A percentile compares a stretch with the other conserved stretches of the same genome.
Evolutionary conservation across 257 asterid genomes (phyloP).

Genomic region (Gynochthodes officinalis): DNA sequence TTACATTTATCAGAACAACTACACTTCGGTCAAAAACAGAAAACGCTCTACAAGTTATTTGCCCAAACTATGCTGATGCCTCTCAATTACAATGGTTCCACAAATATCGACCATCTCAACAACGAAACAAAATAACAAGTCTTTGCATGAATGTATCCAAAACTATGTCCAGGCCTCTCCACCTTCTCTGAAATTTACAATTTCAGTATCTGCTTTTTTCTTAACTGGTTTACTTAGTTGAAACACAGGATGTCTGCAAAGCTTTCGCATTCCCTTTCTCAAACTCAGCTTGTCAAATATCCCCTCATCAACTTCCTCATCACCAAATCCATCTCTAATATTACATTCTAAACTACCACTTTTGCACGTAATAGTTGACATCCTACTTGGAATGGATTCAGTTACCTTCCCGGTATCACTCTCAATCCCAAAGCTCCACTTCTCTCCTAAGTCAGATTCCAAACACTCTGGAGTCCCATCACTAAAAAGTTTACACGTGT

Average conservation of each 20-base stretch:
- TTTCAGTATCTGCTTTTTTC: conserved; percentile 30
- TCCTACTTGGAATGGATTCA: conserved; percentile 14
- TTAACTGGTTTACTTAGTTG: conserved; percentile 50
- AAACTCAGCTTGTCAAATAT: conserved; percentile 39
- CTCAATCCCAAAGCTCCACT: conserved; percentile 29
- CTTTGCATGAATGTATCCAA: too few species aligned
- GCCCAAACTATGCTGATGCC: too few species aligned
- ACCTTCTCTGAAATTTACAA: conserved; percentile 33
- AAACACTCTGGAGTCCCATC: conserved; percentile 27
- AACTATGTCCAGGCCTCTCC: conserved; percentile 25
- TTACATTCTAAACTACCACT: conserved; percentile 40
- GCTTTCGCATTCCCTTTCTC: conserved; percentile 52
- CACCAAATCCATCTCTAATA: conserved; percentile 43
- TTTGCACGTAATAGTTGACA: conserved; percentile 27
- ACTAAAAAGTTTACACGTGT: conserved; percentile 20
- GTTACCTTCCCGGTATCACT: conserved; percentile 33
- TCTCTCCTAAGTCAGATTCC: conserved; percentile 22
- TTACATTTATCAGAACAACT: too few species aligned
- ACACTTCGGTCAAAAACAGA: too few species aligned
- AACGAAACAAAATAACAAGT: too few species aligned
- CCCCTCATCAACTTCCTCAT: conserved; percentile 62
- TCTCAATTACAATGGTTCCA: neutral
- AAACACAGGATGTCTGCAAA: conserved; percentile 62
- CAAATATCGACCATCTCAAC: neutral
- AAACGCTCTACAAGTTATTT: neutral